These are phyloP conservation scores for Penicillium fuscoglaucum DNA, from an alignment of 2,329 filamentous ascomycete genomes.

Conservation along the genomic window DNA sequence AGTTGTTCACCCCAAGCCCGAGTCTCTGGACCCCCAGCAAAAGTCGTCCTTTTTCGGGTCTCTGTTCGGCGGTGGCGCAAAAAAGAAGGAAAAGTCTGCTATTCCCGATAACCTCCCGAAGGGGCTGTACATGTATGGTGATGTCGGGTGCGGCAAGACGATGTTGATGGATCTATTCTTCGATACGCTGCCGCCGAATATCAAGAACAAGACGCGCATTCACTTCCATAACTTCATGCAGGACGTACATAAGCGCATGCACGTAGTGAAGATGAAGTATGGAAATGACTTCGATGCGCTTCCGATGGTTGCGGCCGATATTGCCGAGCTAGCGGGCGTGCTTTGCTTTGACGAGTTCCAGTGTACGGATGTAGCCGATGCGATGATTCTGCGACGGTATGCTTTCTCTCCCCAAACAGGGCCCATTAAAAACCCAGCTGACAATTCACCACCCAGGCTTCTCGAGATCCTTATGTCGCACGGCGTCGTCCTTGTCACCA, in stretches of 20 bases:
- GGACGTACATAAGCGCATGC: constrained; percentile 86
- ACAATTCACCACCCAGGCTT: constrained; percentile 53
- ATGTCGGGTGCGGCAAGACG: constrained; percentile 96
- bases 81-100: constrained; percentile 33
- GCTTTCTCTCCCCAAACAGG: constrained; percentile 6
- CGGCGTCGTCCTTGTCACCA: constrained; percentile 94
- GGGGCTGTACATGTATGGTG: constrained; percentile 91
- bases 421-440: constrained; percentile 2
- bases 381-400: constrained; percentile 87
- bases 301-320: constrained; percentile 90
- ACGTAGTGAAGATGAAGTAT: constrained; percentile 84
- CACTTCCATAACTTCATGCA: constrained; percentile 99
- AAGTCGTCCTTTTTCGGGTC: constrained; percentile 55
- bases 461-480: constrained; percentile 92
- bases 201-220: constrained; percentile 82
- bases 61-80: constrained; percentile 39
- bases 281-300: constrained; percentile 88
- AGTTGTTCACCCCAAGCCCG: constrained; percentile 74
- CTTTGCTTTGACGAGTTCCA: constrained; percentile 99
- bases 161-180: constrained; percentile 99
- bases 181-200: constrained; percentile 79
- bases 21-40: constrained; percentile 61
- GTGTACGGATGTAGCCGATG: constrained; percentile 96
- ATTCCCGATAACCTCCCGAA: constrained; percentile 77
- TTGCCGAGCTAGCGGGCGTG: constrained; percentile 80